Base-by-base conservation (phyloP, 2,329 filamentous ascomycete genomes). In the Colletotrichum scovillei region DNA sequence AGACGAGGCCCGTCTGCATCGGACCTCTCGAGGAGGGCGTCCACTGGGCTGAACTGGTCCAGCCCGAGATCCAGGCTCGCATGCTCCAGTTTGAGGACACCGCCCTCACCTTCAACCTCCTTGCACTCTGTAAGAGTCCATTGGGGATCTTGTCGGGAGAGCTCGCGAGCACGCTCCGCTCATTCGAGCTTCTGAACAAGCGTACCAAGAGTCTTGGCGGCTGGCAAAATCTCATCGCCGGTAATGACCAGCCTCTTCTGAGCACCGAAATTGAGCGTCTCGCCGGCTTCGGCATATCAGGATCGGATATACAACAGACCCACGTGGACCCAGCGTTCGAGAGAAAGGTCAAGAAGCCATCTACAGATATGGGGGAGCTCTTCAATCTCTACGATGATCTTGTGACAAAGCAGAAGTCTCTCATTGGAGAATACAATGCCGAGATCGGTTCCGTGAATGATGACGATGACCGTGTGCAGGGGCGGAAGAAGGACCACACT, bases 61-160 rank as follows among this genome's bases (percentile, higher is more conserved):
- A 87, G 64, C 88, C 90, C 0, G 88, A 92, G 9, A 92, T 98
- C 67, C 83, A 90, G 64, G 84, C 86, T 1, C 89, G 93, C 57
- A 96, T 97, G 88, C 82, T 87, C 9, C 87, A 90, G 73, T 91
- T 92, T 75, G 89, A 90, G 74, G 91, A 90, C 42, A 90, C 87
- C 12, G 87, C 91, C 65, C 88, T 94, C 35, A 89, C 92, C n/a
- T 97, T 95, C 83, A 95, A 91, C 75, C 89, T 97, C 49, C 86
- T 97, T 62, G 92, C 94, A 28, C 84, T 98, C 2, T 93, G 92
- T 75, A 88, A 89, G 70, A 93, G 92, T 70, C 92, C 94, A 0
- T 81, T 93, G 1, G 77, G 83, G 14, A 80, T 82, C 3, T 83
- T 91, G 12, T 85, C 79, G 71, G 88, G 72, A 80, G 82, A 81